A percentile compares a stretch with the other conserved stretches of the same genome.
phyloP scores from a whole-genome alignment of 176 grass and related monocot genomes.

The bread wheat (Triticum aestivum) region IWGSC_CS_RefSeq_v2.1 NC_057803.1:569444654-569445153 shows the following conservation, averaged over 20 bases:
- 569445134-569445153: slow-evolving; percentile 12
- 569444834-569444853: not conserved
- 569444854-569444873: not conserved
- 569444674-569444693: not conserved
- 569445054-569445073: not conserved
- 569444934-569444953: not conserved
- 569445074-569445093: not conserved
- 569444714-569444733: not conserved
- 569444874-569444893: not conserved
- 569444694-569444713: not conserved
- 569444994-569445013: not conserved
- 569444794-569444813: not conserved
- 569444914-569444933: not conserved
- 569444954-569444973: too few species aligned
- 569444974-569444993: not conserved
- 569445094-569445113: not conserved
- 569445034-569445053: not conserved
- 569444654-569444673: not conserved
- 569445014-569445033: slow-evolving; percentile 29
- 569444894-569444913: not conserved
- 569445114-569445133: not conserved
- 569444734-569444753: not conserved
- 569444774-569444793: too few species aligned
- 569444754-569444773: not conserved
- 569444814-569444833: not conserved